These are phyloP conservation scores for Nakataea oryzae DNA, from an alignment of 2,329 filamentous ascomycete genomes.

Conservation along the genomic window DNA sequence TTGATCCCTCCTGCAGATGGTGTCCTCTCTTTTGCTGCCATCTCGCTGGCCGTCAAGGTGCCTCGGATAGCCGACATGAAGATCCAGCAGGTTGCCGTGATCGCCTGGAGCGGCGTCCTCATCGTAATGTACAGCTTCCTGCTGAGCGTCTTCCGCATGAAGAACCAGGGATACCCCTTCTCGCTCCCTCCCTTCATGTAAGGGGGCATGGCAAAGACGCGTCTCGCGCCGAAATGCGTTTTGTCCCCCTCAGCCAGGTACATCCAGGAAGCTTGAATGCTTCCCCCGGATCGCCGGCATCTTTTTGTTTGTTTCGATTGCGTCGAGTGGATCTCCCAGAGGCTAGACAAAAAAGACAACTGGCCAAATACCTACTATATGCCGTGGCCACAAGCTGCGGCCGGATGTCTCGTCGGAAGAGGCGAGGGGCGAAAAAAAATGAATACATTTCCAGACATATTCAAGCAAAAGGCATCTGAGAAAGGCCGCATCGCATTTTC, in stretches of 20 bases:
- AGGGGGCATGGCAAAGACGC: slow-evolving; percentile 5
- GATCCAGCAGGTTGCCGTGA: slow-evolving; percentile 68
- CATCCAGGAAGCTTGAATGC: background rate
- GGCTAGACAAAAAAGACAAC: background rate
- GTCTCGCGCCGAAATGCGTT: background rate
- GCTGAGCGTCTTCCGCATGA: slow-evolving; percentile 83
- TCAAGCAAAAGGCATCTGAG: background rate
- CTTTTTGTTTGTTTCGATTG: background rate
- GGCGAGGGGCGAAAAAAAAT: background rate
- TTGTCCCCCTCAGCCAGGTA: too few relatives aligned
- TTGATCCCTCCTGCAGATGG: slow-evolving; percentile 30
- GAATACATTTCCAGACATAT: background rate
- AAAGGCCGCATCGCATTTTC: background rate
- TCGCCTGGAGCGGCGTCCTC: slow-evolving; percentile 68
- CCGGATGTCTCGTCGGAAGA: background rate
- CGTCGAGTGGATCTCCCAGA: background rate
- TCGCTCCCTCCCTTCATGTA: slow-evolving; percentile 80
- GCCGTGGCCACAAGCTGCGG: background rate
- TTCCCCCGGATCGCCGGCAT: background rate
- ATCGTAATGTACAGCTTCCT: slow-evolving; percentile 88
- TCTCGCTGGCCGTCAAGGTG: slow-evolving; percentile 83
- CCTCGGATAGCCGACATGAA: slow-evolving; percentile 74
- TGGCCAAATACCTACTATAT: background rate
- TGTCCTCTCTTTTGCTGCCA: slow-evolving; percentile 78
- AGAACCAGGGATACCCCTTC: slow-evolving; percentile 94